Conservation (phyloP, 108 stramenopile species). For the Cyclostephanos tholiformis region DNA sequence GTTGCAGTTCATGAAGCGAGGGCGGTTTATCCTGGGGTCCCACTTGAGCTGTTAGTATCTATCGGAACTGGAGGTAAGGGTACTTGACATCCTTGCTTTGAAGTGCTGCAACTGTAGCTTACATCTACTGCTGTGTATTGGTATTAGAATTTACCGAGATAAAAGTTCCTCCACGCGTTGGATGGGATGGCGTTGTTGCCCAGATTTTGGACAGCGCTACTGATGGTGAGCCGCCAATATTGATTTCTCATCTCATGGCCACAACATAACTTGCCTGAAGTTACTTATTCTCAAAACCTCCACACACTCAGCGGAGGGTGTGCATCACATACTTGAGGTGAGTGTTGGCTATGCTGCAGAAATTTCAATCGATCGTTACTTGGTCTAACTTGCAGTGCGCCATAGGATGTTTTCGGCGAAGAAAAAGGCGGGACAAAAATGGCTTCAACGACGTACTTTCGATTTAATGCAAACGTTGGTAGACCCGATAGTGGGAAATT, state of each 20-base stretch:
- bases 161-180: slow-evolving; percentile 76
- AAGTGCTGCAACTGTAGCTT: not conserved
- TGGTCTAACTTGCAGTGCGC: slow-evolving; percentile 3
- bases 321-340: slow-evolving; percentile 48
- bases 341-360: slow-evolving; percentile 9
- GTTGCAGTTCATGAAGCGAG: slow-evolving; percentile 89
- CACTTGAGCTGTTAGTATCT: slow-evolving; percentile 81
- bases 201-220: slow-evolving; percentile 86
- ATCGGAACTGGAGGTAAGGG: slow-evolving; percentile 70
- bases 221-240: slow-evolving; percentile 44
- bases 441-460: slow-evolving; percentile 70
- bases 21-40: slow-evolving; percentile 74
- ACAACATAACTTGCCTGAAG: not conserved
- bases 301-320: slow-evolving; percentile 48
- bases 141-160: slow-evolving; percentile 59
- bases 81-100: not conserved
- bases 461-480: slow-evolving; percentile 82
- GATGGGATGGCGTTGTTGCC: slow-evolving; percentile 89
- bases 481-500: slow-evolving; percentile 51
- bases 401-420: slow-evolving; percentile 73
- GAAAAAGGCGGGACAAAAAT: slow-evolving; percentile 51
- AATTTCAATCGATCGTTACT: not conserved
- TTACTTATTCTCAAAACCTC: not conserved
- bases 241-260: slow-evolving; percentile 2
- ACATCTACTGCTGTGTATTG: not conserved